These are phyloP conservation scores for Moelleriella libera DNA, from an alignment of 2,329 filamentous ascomycete genomes.

Conservation along the genomic window DNA sequence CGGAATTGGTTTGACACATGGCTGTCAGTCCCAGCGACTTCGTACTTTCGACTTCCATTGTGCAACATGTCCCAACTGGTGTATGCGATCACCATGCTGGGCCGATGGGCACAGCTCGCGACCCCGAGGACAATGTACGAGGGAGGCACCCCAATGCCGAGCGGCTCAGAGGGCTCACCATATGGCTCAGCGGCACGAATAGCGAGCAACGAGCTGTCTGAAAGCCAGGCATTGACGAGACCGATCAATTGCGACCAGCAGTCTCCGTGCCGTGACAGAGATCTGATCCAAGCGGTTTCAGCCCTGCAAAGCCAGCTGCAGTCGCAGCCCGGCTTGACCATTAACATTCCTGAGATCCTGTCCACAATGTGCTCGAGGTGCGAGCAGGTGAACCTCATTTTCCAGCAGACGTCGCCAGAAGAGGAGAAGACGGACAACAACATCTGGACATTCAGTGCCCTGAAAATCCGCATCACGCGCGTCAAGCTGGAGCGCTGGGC, in stretches of 20 bases:
- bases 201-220: constrained; percentile 4
- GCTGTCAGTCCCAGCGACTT: constrained; percentile 24
- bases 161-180: constrained; percentile 9
- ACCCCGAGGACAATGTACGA: constrained; percentile 18
- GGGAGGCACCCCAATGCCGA: constrained; percentile 11
- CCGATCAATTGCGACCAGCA: constrained; percentile 1
- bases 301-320: constrained; percentile 25
- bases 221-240: background rate
- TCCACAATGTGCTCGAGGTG: constrained; percentile 25
- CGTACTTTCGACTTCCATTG: constrained; percentile 32
- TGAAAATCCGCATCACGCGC: constrained; percentile 30
- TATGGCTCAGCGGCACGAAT: constrained; percentile 12
- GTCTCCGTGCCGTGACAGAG: constrained; percentile 15
- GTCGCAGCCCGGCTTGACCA: constrained; percentile 26
- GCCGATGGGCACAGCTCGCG: constrained; percentile 34
- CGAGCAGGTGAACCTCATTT: constrained; percentile 24
- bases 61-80: constrained; percentile 29
- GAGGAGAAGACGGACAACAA: constrained; percentile 25
- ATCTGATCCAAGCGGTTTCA: constrained; percentile 23
- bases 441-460: constrained; percentile 32
- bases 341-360: constrained; percentile 30
- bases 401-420: constrained; percentile 17
- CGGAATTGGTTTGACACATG: constrained; percentile 35
- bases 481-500: constrained; percentile 32
- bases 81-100: constrained; percentile 34